Conservation (phyloP, 129 eudicot genomes). For the Apium graveolens region DNA sequence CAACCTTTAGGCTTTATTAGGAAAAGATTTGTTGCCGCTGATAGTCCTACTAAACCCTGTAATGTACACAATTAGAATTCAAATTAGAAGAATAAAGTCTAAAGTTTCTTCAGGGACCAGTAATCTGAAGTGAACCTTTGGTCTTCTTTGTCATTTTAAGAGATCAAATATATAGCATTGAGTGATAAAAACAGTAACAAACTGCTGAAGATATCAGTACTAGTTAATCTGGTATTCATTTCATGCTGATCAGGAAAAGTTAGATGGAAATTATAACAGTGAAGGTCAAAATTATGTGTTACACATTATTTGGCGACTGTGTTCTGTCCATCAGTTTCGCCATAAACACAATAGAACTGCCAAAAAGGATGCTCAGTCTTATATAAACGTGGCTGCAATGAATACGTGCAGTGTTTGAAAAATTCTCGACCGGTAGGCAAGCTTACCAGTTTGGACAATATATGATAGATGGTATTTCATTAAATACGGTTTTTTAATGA, state of each 20-base stretch:
- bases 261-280: background rate
- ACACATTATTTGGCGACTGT: background rate
- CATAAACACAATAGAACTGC: background rate
- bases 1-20: conserved; percentile 83
- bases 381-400: background rate
- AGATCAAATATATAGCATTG: background rate
- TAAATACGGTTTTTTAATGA: background rate
- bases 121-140: background rate
- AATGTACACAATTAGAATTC: background rate
- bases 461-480: background rate
- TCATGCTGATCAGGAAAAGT: background rate
- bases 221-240: background rate
- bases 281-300: background rate
- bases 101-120: background rate
- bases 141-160: background rate
- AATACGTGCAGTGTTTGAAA: background rate
- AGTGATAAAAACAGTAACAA: background rate
- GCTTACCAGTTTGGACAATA: background rate
- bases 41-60: conserved; percentile 68
- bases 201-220: background rate
- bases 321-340: background rate
- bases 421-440: background rate
- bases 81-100: background rate
- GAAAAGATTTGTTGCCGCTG: conserved; percentile 59
- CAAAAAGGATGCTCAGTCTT: background rate